phyloP scores from a whole-genome alignment of 2,329 filamentous ascomycete species.

The Pseudogymnoascus sp. region DNA sequence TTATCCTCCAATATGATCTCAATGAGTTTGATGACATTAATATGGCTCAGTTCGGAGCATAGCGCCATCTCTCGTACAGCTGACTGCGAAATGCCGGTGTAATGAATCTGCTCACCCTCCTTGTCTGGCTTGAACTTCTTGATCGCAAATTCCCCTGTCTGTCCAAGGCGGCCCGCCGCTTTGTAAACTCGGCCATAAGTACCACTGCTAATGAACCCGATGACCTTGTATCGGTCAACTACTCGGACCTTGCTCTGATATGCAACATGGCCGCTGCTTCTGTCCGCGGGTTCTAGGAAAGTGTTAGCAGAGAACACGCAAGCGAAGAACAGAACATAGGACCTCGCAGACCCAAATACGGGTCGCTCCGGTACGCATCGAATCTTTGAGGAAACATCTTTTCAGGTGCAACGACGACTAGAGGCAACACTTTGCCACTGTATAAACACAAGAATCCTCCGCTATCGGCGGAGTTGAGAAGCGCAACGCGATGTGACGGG shows the following conservation, averaged over 20 bases:
- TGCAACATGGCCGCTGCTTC: constrained; percentile 37
- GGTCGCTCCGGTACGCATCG: constrained; percentile 18
- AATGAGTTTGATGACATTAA: constrained; percentile 81
- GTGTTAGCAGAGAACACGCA: constrained; percentile 29
- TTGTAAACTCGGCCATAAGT: constrained; percentile 99
- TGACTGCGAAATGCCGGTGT: constrained; percentile 95
- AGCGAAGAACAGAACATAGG: constrained; percentile 27
- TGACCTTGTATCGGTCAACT: constrained; percentile 87
- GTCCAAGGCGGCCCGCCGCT: constrained; percentile 66
- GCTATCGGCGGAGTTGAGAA: constrained; percentile 1
- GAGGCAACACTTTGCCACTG: constrained; percentile 8
- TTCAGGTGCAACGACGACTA: constrained; percentile 12
- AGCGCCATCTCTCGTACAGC: constrained; percentile 96
- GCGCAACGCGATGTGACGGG: neutral
- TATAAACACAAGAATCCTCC: constrained; percentile 4
- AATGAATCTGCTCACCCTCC: constrained; percentile 88
- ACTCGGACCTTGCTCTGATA: constrained; percentile 79
- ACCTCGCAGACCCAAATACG: constrained; percentile 9
- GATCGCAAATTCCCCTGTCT: constrained; percentile 84
- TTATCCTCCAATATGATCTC: constrained; percentile 98
- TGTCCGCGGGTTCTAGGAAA: constrained; percentile 44
- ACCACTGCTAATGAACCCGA: constrained; percentile 96
- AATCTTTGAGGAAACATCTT: constrained; percentile 24
- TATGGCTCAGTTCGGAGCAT: constrained; percentile 82
- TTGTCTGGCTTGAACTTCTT: constrained; percentile 85